Base-by-base conservation (phyloP, 768 basidiomycete genomes). In the Sutorius australiensis region DNA sequence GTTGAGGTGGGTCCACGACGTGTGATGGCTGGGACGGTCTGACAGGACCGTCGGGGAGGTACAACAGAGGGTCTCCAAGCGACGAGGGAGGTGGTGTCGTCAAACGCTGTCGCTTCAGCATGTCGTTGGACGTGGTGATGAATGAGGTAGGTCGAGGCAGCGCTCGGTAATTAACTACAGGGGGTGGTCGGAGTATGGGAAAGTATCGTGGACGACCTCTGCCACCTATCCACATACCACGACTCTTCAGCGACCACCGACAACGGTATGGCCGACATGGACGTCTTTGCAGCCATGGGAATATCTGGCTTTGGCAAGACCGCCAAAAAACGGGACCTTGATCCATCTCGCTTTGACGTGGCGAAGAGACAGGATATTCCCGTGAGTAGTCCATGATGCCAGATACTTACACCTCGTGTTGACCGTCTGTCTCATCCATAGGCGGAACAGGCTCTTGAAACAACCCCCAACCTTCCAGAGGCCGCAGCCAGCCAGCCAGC, bases 301-400 rank as follows among this genome's bases (percentile, higher is more conserved):
- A 88, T 93, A 51, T 61, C 82, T 61, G 87, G 87, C 21, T 94
- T 94, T 65, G 92, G 92, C 24, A 93, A 92, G 72, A 70, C 83
- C 40, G 64, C 72, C 24, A 79, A 82, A 67, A 84, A 83, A 71
- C 82, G 77, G 56, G 72, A 80, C 64, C 77, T 91, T 19, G 86
- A 90, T 66, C 83, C 86, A n/a, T 67, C 77, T n/a, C 75, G 88
- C 54, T 89, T 92, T 58, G 87, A 90, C 70, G 88, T 83, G 70
- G 84, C 76, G 67, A 88, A 83, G 71, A 78, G 86, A 44, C 74
- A 70, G 43, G 79, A 80, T 62, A 66, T 30, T 3, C 11, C 41
- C 17, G 69, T 71, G 16, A 54, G 69, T 64, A 48, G 27, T 39
- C 39, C 24, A 4, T 24, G 24, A 57, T 50, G 31, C 44, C 48